Conservation (phyloP, 2,329 filamentous ascomycete genomes). For the Cytospora leucostoma region DNA sequence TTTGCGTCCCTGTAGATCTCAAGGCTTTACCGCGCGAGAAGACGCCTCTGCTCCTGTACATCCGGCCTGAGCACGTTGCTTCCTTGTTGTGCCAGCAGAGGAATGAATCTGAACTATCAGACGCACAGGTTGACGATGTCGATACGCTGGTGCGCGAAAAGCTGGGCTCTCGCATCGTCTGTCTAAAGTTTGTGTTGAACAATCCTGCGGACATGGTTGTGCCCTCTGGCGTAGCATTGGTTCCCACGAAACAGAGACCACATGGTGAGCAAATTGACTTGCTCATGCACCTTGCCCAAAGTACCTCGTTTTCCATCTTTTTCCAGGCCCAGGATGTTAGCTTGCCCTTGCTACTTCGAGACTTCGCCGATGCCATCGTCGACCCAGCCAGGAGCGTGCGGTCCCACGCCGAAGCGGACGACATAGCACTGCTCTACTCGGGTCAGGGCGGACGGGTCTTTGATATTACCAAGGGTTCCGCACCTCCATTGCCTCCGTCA, state of each 20-base stretch:
- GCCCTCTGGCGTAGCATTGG: conserved; percentile 1
- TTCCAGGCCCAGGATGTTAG: background rate
- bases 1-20: background rate
- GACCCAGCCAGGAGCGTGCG: background rate
- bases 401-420: conserved; percentile 42
- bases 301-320: background rate
- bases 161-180: background rate
- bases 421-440: conserved; percentile 50
- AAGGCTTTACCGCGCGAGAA: background rate
- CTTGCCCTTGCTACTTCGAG: background rate
- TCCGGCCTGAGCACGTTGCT: background rate
- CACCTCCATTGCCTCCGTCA: background rate
- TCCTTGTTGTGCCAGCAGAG: background rate
- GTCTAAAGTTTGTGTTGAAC: background rate
- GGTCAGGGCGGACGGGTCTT: conserved; percentile 2
- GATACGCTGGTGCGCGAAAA: background rate
- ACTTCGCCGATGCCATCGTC: background rate
- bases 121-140: background rate
- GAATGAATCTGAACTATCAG: background rate
- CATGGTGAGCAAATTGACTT: conserved; percentile 9
- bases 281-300: conserved; percentile 7
- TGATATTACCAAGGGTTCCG: too few relatives aligned
- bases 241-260: background rate
- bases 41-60: conserved; percentile 3
- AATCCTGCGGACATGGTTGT: conserved; percentile 4